These are phyloP conservation scores for Ceratopteris richardii DNA, from an alignment of 75 land plant species.

Conservation along the genomic window DNA sequence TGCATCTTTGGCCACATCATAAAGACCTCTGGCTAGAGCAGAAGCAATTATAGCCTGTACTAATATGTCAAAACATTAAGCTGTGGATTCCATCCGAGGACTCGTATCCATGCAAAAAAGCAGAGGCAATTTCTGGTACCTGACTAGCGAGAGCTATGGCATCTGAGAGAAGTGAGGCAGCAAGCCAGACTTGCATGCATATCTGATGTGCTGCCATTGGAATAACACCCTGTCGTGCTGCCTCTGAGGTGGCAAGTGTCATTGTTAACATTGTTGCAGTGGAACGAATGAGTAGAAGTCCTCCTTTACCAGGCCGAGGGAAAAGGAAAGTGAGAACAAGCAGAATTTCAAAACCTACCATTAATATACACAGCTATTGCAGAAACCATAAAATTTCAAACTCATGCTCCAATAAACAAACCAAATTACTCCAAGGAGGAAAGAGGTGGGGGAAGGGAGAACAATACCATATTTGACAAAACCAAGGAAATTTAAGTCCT, in stretches of 20 bases:
- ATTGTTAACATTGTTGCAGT: constrained; percentile 69
- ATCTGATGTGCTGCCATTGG: constrained; percentile 96
- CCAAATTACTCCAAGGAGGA: no score
- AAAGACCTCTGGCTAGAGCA: constrained; percentile 53
- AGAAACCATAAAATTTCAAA: no score
- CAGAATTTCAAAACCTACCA: no score
- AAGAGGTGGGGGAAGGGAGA: no score
- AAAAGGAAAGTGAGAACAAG: no score
- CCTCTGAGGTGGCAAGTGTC: no score
- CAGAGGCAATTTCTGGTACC: constrained; percentile 27
- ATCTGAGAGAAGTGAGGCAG: constrained; percentile 90
- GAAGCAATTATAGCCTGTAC: constrained; percentile 81
- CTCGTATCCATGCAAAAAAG: background rate
- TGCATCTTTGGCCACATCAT: constrained; percentile 42
- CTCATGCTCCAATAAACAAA: no score
- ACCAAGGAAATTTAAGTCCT: constrained; percentile 49
- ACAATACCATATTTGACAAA: constrained; percentile 95
- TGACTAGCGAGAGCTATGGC: no score
- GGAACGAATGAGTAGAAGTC: constrained; percentile 56
- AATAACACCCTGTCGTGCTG: constrained; percentile 62
- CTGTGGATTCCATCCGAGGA: no score
- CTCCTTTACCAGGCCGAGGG: no score
- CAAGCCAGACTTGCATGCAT: constrained; percentile 93
- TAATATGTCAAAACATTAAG: no score
- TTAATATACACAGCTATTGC: no score